These are phyloP conservation scores for Trichomonas gallinae DNA, from an alignment of 208 protist genomes.

Conservation along the genomic window DNA sequence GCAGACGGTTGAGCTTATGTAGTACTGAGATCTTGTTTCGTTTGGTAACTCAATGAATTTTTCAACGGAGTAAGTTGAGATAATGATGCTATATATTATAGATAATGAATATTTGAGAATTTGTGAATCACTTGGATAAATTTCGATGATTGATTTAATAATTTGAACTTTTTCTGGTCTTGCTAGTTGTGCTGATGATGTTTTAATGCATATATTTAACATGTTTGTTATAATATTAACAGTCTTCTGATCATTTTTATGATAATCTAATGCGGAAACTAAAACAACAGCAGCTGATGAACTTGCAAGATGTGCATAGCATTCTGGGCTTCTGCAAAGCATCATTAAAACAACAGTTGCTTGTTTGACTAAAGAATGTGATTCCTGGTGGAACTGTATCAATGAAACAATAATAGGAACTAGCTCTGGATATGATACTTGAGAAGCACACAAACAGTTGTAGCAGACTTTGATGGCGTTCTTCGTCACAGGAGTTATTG, in stretches of 20 bases:
- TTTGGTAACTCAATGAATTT: not conserved
- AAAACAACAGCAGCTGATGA: not conserved
- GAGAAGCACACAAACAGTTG: not conserved
- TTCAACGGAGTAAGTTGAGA: not conserved
- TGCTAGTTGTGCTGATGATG: not conserved
- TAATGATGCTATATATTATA: not conserved
- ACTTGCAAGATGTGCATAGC: not conserved
- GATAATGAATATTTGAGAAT: not conserved
- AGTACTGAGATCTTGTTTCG: not conserved
- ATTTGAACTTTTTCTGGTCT: not conserved
- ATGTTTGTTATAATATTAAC: not conserved
- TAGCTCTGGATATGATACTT: not conserved
- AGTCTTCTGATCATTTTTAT: not conserved
- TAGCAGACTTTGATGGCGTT: not conserved
- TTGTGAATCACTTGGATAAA: not conserved
- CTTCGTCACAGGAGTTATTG: not conserved
- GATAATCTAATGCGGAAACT: not conserved
- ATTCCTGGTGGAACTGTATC: not conserved
- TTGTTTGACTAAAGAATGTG: not conserved
- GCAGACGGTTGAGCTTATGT: not conserved
- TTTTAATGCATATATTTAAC: not conserved
- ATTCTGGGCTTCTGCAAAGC: not conserved
- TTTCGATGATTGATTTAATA: not conserved
- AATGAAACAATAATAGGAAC: not conserved
- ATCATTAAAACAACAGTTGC: not conserved